Conservation (phyloP, 2,329 filamentous ascomycete genomes). For the Pseudogymnoascus sp. region DNA sequence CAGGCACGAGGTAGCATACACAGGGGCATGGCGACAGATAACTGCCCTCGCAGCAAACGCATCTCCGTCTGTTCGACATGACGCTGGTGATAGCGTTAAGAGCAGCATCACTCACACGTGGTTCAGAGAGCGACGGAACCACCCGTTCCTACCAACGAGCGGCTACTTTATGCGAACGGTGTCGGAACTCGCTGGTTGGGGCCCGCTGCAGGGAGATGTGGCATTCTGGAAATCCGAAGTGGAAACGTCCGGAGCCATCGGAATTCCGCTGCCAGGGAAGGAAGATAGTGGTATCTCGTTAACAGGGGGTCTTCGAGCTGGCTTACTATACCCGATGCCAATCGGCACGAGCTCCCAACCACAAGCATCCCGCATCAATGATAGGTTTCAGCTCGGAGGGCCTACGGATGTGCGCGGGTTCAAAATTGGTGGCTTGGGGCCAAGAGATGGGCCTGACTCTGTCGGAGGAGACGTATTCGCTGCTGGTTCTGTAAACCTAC, state of each 20-base stretch:
- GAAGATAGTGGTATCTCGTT: slow-evolving; percentile 67
- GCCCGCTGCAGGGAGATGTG: slow-evolving; percentile 77
- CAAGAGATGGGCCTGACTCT: slow-evolving; percentile 75
- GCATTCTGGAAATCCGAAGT: slow-evolving; percentile 91
- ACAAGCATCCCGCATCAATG: slow-evolving; percentile 72
- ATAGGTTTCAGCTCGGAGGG: slow-evolving; percentile 90
- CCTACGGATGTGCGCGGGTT: slow-evolving; percentile 94
- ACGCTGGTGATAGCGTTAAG: slow-evolving; percentile 88
- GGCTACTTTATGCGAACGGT: slow-evolving; percentile 74
- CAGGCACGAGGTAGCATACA: slow-evolving; percentile 72
- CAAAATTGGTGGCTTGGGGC: slow-evolving; percentile 78
- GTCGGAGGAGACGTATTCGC: slow-evolving; percentile 89
- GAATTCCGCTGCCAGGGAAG: slow-evolving; percentile 63
- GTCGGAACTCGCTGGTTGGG: slow-evolving; percentile 80
- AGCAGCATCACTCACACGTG: slow-evolving; percentile 77
- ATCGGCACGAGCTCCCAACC: slow-evolving; percentile 47
- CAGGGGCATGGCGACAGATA: slow-evolving; percentile 77
- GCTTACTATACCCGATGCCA: slow-evolving; percentile 74
- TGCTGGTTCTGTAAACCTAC: slow-evolving; percentile 76
- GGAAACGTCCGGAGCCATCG: slow-evolving; percentile 68
- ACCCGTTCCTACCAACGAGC: slow-evolving; percentile 71
- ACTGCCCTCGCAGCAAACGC: slow-evolving; percentile 69
- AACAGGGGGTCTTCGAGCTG: slow-evolving; percentile 71
- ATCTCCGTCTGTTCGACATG: slow-evolving; percentile 70
- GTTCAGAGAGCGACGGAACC: slow-evolving; percentile 71